phyloP scores from a whole-genome alignment of 352 stramenopile genomes.

The Pythium myriotylum region DNA sequence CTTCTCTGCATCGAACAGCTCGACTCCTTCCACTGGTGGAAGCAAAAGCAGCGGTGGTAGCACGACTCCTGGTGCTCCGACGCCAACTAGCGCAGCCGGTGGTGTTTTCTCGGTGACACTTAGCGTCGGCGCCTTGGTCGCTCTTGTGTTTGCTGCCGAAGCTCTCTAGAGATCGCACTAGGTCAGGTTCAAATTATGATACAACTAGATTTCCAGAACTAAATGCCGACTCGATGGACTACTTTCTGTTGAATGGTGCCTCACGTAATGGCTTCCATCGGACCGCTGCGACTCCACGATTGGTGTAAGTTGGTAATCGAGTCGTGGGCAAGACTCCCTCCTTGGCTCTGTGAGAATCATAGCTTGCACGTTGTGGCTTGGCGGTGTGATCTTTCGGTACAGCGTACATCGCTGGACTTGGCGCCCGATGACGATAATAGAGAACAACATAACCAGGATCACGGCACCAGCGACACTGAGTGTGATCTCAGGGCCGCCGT shows the following conservation, averaged over 20 bases:
- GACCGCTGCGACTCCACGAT: neutral
- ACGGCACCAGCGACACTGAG: slow-evolving; percentile 7
- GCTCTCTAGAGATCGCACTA: too few relatives aligned
- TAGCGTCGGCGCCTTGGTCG: too few relatives aligned
- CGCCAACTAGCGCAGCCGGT: too few relatives aligned
- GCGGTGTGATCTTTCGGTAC: slow-evolving; percentile 9
- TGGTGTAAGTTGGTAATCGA: slow-evolving; percentile 10
- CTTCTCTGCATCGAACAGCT: too few relatives aligned
- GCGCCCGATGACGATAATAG: slow-evolving; percentile 14
- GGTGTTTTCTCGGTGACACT: too few relatives aligned
- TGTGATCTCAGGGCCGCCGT: slow-evolving; percentile 12
- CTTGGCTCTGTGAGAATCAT: neutral
- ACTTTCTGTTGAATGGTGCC: neutral
- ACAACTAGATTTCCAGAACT: neutral
- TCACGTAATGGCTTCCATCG: neutral
- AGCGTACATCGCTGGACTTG: slow-evolving; percentile 18
- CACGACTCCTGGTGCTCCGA: too few relatives aligned
- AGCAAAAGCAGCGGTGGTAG: too few relatives aligned
- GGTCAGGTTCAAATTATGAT: too few relatives aligned
- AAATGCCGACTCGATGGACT: neutral
- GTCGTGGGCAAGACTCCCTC: neutral
- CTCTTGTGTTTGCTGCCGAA: too few relatives aligned
- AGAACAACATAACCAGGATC: slow-evolving; percentile 13
- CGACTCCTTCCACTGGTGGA: too few relatives aligned
- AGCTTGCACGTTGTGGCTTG: slow-evolving; percentile 13